These are phyloP conservation scores for Kluyveromyces wickerhamii DNA, from an alignment of 805 yeast genomes.

Conservation along the genomic window DNA sequence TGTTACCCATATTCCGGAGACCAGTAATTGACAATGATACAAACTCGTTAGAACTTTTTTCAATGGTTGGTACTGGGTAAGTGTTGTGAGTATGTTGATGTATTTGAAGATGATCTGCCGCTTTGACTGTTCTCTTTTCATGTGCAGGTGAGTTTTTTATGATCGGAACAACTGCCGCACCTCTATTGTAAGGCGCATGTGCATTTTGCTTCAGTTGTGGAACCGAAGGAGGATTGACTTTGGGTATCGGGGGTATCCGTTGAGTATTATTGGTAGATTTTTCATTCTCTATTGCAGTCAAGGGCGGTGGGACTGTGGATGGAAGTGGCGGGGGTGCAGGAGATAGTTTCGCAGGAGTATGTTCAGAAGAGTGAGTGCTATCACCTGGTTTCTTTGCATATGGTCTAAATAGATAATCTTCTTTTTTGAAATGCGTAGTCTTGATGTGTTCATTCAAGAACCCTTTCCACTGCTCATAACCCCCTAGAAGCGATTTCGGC, in stretches of 20 bases:
- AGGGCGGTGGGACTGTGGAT: conserved; percentile 18
- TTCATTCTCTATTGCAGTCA: no score
- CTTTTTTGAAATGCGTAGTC: conserved; percentile 18
- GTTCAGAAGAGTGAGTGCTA: conserved; percentile 10
- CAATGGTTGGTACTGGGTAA: conserved; percentile 33
- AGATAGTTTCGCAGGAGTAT: conserved; percentile 22
- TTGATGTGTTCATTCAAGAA: conserved; percentile 25
- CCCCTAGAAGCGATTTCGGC: conserved; percentile 35
- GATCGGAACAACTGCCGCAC: no score
- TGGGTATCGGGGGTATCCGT: no score
- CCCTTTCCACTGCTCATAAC: conserved; percentile 38
- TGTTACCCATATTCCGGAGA: conserved; percentile 57
- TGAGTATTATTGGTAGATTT: no score
- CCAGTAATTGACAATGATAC: conserved; percentile 50
- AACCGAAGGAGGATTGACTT: no score
- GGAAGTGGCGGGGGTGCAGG: conserved; percentile 24
- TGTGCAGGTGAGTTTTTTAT: no score
- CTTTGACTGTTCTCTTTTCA: no score
- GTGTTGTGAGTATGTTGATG: conserved; percentile 4
- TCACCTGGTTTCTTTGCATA: conserved; percentile 1
- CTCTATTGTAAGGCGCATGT: no score
- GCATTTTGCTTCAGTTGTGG: no score
- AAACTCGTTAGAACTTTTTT: conserved; percentile 31
- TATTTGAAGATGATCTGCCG: no score
- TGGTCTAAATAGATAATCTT: conserved; percentile 14